Percentiles rank a stretch among this genome's conserved stretches.
phyloP scores from a whole-genome alignment of 306 rosid genomes.

The Vigna trinervia region DNA sequence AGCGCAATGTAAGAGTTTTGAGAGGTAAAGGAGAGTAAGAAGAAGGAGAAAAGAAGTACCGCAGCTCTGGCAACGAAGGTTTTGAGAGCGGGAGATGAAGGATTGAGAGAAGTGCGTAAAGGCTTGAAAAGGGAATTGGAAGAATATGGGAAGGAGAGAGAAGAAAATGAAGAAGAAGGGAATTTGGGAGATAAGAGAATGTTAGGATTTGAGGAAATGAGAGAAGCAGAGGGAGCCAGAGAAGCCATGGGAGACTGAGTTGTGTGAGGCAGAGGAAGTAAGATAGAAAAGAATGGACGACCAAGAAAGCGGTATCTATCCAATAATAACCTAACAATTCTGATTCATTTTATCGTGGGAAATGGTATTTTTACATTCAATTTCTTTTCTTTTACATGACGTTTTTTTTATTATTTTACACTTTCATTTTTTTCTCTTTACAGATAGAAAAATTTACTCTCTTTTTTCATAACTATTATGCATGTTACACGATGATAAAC shows the following conservation, averaged over 20 bases:
- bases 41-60: conserved; percentile 42
- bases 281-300: background rate
- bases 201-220: conserved; percentile 65
- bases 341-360: too few relatives aligned
- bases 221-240: conserved; percentile 60
- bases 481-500: too few relatives aligned
- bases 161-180: conserved; percentile 32
- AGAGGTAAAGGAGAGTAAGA: background rate
- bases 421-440: too few relatives aligned
- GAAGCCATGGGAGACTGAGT: conserved; percentile 33
- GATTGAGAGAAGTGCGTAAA: conserved; percentile 44
- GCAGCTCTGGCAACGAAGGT: conserved; percentile 69
- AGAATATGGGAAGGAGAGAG: conserved; percentile 63
- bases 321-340: too few relatives aligned
- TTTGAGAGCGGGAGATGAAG: conserved; percentile 47
- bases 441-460: too few relatives aligned
- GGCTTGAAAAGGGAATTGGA: conserved; percentile 61
- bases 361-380: too few relatives aligned
- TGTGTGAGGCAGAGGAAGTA: background rate
- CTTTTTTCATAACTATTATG: too few relatives aligned
- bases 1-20: background rate
- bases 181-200: conserved; percentile 57
- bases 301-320: too few relatives aligned
- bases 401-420: too few relatives aligned
- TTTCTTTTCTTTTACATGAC: too few relatives aligned